Conservation (phyloP, 2,329 filamentous ascomycete species). For the Aspergillus thermomutatus region DNA sequence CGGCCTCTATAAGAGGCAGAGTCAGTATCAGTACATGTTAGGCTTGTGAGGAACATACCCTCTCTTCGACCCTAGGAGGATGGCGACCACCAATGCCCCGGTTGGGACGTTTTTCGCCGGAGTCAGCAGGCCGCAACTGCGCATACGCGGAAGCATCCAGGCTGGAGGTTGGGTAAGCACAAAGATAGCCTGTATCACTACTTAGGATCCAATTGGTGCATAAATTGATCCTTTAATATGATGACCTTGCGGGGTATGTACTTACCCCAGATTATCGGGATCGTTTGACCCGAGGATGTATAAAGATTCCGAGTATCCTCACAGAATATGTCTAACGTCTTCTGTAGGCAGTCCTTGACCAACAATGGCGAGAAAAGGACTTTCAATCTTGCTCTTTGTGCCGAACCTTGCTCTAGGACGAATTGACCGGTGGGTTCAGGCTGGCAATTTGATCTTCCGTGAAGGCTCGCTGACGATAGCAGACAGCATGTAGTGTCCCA, state of each 20-base stretch:
- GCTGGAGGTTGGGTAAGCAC: too few species aligned
- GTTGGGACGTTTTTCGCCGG: too few species aligned
- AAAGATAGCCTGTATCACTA: background rate
- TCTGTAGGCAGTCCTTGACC: background rate
- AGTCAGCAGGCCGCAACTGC: too few species aligned
- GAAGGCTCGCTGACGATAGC: background rate
- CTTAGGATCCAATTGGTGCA: background rate
- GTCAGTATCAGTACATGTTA: too few species aligned
- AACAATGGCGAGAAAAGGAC: background rate
- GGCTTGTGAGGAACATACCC: too few species aligned
- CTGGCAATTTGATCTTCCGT: background rate
- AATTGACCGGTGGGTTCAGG: conserved; percentile 1
- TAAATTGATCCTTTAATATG: background rate
- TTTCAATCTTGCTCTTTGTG: background rate
- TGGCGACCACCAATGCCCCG: too few species aligned
- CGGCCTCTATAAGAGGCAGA: too few species aligned
- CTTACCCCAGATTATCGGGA: background rate
- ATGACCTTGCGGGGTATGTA: background rate
- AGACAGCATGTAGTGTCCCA: conserved; percentile 7
- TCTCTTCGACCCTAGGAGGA: too few species aligned
- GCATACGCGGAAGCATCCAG: too few species aligned
- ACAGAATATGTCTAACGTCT: background rate
- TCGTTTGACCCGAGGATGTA: background rate
- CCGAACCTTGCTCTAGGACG: background rate
- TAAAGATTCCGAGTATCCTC: background rate